These are phyloP conservation scores for Rhazya stricta DNA, from an alignment of 257 asterid genomes.

Conservation along the genomic window DNA sequence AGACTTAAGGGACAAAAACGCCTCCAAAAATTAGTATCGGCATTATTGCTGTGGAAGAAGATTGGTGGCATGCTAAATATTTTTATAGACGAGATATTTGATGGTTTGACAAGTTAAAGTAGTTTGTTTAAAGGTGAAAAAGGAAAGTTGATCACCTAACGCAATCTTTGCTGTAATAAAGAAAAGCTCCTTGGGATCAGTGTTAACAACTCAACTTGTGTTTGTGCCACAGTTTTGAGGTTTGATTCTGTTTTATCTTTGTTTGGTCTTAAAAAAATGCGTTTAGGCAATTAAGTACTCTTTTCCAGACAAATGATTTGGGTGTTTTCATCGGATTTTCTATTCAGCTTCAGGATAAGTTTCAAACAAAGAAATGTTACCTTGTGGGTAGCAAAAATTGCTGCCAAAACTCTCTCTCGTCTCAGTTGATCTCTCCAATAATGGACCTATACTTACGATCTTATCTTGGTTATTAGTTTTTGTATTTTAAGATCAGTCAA, in stretches of 20 bases:
- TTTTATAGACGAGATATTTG: neutral
- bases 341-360: conserved; percentile 13
- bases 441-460: neutral
- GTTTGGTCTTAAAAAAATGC: neutral
- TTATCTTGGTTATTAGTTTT: neutral
- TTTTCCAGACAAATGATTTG: neutral
- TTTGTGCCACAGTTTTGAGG: conserved; percentile 1
- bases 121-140: neutral
- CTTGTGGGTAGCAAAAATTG: conserved; percentile 12
- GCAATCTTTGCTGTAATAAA: conserved; percentile 1
- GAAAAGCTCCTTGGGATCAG: conserved; percentile 20
- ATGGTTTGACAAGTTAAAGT: neutral
- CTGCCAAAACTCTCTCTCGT: conserved; percentile 2
- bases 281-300: neutral
- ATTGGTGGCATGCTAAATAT: neutral
- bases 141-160: conserved; percentile 11
- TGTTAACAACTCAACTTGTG: neutral
- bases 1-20: neutral
- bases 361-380: conserved; percentile 2
- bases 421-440: neutral
- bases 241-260: neutral
- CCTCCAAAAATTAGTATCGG: neutral
- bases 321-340: conserved; percentile 12
- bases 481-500: neutral
- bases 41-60: neutral